Evolutionary conservation across 73 alveolate genomes (phyloP).

Genomic region (Tetrahymena borealis): DNA sequence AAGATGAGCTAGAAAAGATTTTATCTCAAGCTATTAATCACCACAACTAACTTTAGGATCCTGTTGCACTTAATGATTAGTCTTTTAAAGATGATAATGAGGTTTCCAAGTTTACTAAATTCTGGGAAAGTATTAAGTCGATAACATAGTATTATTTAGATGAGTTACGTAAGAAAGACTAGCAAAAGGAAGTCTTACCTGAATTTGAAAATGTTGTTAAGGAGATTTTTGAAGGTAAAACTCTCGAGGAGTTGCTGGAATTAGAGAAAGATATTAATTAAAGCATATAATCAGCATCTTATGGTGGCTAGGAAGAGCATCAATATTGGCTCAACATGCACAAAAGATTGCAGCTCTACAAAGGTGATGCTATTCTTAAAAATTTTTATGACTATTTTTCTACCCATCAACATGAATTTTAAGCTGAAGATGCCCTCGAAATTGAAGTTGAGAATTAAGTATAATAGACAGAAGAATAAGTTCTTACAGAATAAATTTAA

Average conservation of each 20-base stretch:
- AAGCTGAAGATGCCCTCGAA: conserved; percentile 53
- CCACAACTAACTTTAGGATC: conserved; percentile 26
- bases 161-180: conserved; percentile 41
- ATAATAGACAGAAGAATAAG: background rate
- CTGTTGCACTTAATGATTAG: conserved; percentile 39
- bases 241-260: conserved; percentile 68
- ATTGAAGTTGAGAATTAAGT: conserved; percentile 29
- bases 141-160: conserved; percentile 45
- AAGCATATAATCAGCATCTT: conserved; percentile 49
- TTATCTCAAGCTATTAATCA: conserved; percentile 33
- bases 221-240: conserved; percentile 68
- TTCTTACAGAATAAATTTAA: conserved; percentile 14
- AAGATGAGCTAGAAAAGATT: conserved; percentile 24
- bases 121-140: conserved; percentile 31
- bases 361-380: conserved; percentile 54
- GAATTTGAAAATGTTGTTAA: conserved; percentile 70
- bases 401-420: conserved; percentile 25
- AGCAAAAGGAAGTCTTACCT: conserved; percentile 41
- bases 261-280: conserved; percentile 67
- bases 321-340: conserved; percentile 75
- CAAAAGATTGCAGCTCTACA: conserved; percentile 58
- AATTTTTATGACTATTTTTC: conserved; percentile 63
- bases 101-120: conserved; percentile 27
- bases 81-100: conserved; percentile 52
- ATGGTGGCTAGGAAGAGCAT: conserved; percentile 51